Percentiles rank a stretch among this genome's conserved stretches.
Evolutionary conservation across 805 yeast species (phyloP).

Genomic region (Lachancea quebecensis): DNA sequence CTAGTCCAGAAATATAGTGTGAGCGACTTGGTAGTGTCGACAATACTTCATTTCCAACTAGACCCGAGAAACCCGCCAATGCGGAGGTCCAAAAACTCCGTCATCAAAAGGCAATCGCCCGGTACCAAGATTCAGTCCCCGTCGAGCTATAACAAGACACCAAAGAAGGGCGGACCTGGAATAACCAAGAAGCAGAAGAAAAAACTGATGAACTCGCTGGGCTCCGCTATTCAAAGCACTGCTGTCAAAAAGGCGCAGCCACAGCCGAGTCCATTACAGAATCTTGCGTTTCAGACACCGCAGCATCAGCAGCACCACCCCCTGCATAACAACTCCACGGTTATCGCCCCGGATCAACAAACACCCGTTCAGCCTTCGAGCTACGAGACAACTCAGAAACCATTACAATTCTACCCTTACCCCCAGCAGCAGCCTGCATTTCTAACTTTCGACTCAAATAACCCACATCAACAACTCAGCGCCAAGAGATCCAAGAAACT

Average conservation of each 20-base stretch:
- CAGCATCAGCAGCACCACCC: slow-evolving; percentile 18
- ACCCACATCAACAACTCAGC: slow-evolving; percentile 8
- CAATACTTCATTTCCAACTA: slow-evolving; percentile 49
- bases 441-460: slow-evolving; percentile 3
- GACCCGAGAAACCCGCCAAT: slow-evolving; percentile 40
- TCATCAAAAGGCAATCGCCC: slow-evolving; percentile 27
- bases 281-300: slow-evolving; percentile 30
- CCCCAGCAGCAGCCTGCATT: slow-evolving; percentile 17
- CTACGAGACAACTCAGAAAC: slow-evolving; percentile 27
- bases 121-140: slow-evolving; percentile 29
- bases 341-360: slow-evolving; percentile 8
- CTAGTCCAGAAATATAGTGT: slow-evolving; percentile 48
- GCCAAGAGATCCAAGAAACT: slow-evolving; percentile 17
- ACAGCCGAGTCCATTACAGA: slow-evolving; percentile 30
- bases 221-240: slow-evolving; percentile 3
- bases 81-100: slow-evolving; percentile 34
- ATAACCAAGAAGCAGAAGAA: slow-evolving; percentile 8
- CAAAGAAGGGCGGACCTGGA: slow-evolving; percentile 18
- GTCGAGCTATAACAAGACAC: slow-evolving; percentile 31
- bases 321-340: slow-evolving; percentile 7
- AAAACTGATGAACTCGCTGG: slow-evolving; percentile 3
- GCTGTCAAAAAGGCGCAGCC: slow-evolving; percentile 11
- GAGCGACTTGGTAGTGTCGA: slow-evolving; percentile 40
- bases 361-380: slow-evolving; percentile 6
- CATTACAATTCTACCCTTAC: slow-evolving; percentile 29